These are phyloP conservation scores for Podaxis sp. DNA, from an alignment of 768 basidiomycete genomes.

Conservation along the genomic window DNA sequence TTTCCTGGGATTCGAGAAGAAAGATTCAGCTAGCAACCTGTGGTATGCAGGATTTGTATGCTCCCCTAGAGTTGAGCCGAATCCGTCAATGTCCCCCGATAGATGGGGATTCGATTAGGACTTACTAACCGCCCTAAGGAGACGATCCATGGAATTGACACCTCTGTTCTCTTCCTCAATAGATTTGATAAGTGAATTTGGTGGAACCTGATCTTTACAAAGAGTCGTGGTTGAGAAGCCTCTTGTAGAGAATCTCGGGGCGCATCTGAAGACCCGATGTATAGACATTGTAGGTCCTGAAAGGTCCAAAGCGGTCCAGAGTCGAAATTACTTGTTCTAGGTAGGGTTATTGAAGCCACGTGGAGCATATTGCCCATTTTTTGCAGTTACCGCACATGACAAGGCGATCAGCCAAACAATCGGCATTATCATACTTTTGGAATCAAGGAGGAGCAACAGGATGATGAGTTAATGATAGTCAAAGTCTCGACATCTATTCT, in stretches of 20 bases:
- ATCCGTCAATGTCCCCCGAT: neutral
- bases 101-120: constrained; percentile 4
- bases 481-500: neutral
- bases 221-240: neutral
- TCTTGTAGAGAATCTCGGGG: neutral
- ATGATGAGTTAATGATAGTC: neutral
- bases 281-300: neutral
- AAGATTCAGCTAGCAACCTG: constrained; percentile 29
- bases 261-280: neutral
- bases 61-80: constrained; percentile 29
- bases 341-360: neutral
- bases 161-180: constrained; percentile 53
- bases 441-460: neutral
- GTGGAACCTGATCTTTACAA: neutral
- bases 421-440: too few relatives aligned
- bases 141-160: constrained; percentile 51
- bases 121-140: constrained; percentile 57
- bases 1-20: neutral
- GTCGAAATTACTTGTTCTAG: neutral
- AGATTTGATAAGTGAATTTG: constrained; percentile 17
- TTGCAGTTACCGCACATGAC: neutral
- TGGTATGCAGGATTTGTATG: constrained; percentile 50
- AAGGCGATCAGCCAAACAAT: neutral
- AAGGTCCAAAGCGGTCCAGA: neutral
- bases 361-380: neutral